A percentile compares a stretch with the other conserved stretches of the same genome.
phyloP scores from a whole-genome alignment of 2,329 filamentous ascomycete species.

The Colletotrichum karsti region DNA sequence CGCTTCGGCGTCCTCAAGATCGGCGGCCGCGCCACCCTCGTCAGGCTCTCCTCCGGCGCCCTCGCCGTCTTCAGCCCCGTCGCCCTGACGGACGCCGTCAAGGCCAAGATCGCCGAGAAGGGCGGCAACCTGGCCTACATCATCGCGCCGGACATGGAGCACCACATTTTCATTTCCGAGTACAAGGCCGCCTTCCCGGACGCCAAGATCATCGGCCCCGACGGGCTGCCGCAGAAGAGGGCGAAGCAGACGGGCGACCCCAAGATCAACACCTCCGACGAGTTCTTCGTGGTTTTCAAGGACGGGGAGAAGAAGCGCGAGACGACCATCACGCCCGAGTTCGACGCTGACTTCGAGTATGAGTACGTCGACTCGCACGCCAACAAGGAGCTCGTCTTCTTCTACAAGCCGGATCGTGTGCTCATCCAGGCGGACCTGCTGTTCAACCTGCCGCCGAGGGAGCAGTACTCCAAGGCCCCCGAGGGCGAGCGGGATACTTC shows the following conservation, averaged over 20 bases:
- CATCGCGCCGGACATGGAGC: constrained; percentile 87
- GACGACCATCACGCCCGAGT: constrained; percentile 74
- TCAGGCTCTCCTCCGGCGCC: constrained; percentile 71
- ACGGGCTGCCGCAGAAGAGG: constrained; percentile 86
- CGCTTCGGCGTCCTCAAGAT: constrained; percentile 83
- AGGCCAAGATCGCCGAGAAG: constrained; percentile 68
- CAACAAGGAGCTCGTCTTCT: constrained; percentile 90
- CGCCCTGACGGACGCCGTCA: constrained; percentile 80
- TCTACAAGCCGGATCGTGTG: constrained; percentile 80
- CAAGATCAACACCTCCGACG: constrained; percentile 49
- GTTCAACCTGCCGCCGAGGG: constrained; percentile 88
- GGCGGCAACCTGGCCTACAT: constrained; percentile 83
- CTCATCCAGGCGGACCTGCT: constrained; percentile 90
- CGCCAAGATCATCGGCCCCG: constrained; percentile 83
- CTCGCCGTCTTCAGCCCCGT: constrained; percentile 94
- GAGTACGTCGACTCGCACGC: constrained; percentile 83
- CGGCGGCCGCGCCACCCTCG: constrained; percentile 86
- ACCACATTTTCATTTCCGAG: constrained; percentile 90
- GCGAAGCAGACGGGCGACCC: constrained; percentile 63
- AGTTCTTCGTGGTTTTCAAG: constrained; percentile 75
- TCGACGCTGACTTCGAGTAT: constrained; percentile 85
- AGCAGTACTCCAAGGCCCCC: constrained; percentile 78
- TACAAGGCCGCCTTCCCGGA: constrained; percentile 84
- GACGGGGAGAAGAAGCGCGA: constrained; percentile 57
- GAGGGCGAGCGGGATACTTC: constrained; percentile 48